Evolutionary conservation across 1,284 basidiomycete genomes (phyloP), one percentile per base, ranked within the genome.

Genomic region (Neolentinus lepideus): DNA sequence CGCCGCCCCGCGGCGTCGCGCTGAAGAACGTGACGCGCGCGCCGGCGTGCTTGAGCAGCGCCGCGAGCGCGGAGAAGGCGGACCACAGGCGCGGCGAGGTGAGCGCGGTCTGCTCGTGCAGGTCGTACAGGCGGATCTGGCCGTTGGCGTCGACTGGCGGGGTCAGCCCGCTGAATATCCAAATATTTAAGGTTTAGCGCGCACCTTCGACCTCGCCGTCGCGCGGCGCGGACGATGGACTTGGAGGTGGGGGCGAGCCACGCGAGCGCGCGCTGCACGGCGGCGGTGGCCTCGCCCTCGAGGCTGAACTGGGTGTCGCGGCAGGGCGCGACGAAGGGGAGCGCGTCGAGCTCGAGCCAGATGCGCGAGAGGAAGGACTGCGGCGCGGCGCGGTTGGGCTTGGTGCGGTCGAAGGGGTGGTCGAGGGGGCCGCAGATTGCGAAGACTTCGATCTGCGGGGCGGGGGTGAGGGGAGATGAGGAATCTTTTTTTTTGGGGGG

Each of bases 321-420:
- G 31, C 24, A n/a, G 45, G n/a, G n/a, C 11, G 24, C 43, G 19
- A 54, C 21, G 27, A 54, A 54, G 14, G 53, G 53, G 26, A 54
- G 26, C 6, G 53, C 53, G 31, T 54, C 53, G 9, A 54, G n/a
- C n/a, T 54, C 43, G 8, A 54, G 53, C 53, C 53, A 54, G 22
- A 54, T 47, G 11, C 53, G 53, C 14, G 43, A 4, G 9, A 54
- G 43, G 46, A 54, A 54, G 22, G 53, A 54, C n/a, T 19, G 53
- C 26, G 43, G 43, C 3, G 53, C 43, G 29, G 46, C 27, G 9
- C 38, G 22, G 16, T 47, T 16, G 46, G 45, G n/a, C 6, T 9
- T 9, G 53, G 43, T 4, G 24, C 3, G 43, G 53, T 43, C 3
- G n/a, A 54, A n/a, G 14, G 45, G 38, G 9, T 3, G 6, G 31